Conservation (phyloP, 2,329 filamentous ascomycete species). For the Aspergillus tamarii region DNA sequence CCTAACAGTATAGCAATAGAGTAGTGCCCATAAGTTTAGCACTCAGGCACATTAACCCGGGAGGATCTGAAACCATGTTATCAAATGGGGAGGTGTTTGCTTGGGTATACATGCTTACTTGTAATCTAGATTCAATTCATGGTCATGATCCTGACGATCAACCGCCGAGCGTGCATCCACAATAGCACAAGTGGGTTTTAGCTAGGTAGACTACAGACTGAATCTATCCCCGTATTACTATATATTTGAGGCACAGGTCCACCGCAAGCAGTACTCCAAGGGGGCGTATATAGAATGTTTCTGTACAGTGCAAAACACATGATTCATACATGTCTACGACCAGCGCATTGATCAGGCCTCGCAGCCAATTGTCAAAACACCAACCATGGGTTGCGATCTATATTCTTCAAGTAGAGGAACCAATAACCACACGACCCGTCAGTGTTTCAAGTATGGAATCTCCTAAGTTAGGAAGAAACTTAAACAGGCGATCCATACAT, state of each 20-base stretch:
- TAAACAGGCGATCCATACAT: constrained; percentile 9
- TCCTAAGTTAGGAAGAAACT: neutral
- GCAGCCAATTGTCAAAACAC: neutral
- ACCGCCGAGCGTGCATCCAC: neutral
- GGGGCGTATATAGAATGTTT: neutral
- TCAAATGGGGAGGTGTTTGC: neutral
- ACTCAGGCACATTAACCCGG: neutral
- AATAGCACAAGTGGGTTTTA: neutral
- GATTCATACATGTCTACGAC: neutral
- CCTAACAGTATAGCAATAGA: neutral
- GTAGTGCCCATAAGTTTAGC: neutral
- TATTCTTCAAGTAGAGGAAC: neutral
- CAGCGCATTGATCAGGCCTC: neutral
- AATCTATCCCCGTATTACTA: neutral
- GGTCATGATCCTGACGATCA: neutral
- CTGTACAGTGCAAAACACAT: neutral
- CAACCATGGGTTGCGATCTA: constrained; percentile 10
- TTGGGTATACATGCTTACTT: neutral
- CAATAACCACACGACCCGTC: neutral
- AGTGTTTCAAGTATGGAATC: constrained; percentile 1
- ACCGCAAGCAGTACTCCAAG: neutral
- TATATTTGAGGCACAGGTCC: neutral
- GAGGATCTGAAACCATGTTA: neutral
- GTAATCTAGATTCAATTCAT: neutral
- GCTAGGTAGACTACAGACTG: neutral